Evolutionary conservation across 352 stramenopile genomes (phyloP), one percentile per base, ranked within the genome.

Genomic region (Salisapilia sapeloensis): DNA sequence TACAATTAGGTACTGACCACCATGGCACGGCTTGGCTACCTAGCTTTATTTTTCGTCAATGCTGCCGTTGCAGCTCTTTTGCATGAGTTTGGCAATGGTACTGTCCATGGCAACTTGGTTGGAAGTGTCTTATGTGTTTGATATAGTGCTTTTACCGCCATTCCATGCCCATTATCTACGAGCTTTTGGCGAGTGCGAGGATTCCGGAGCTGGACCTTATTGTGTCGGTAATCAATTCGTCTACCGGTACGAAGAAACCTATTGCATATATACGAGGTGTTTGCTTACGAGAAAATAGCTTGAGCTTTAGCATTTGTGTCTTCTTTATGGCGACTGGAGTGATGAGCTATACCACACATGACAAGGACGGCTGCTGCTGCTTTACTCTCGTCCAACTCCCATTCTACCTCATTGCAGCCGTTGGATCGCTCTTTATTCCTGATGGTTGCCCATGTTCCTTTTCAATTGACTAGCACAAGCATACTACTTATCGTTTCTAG

Each of bases 161-260:
- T 31, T 8, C 24, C 6, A 36, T 36, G 6, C 15, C 7, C 16
- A 5, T 36, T 9, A 16, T 37, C 74, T 54, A 46, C 31, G 37
- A 57, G 30, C 29, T 77, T 74, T 78, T 38, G 34, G 48, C 4
- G 59, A 56, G n/a, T 85, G 69, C 38, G 47, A 52, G 5, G 38
- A 38, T 3, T 43, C 51, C 4, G 25, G 44, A 5, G 53, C 60
- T 16, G 42, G 44, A 3, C 50, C 35, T 11, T 46, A 62, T 29
- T 85, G 70, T 44, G 46, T 79, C 24, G 70, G 65, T 9, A 85
- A 82, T 41, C 70, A 85, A 42, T 29, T 81, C 9, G 62, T 85
- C 4, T 85, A 82, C 42, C 53, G 55, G 56, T 69, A 22, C 15
- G 29, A 28, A 43, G 27, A 13, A 13, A 30, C 15, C 20, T n/a